Conservation (phyloP, 1,284 basidiomycete genomes). For the Rhodotorula sp. region DNA sequence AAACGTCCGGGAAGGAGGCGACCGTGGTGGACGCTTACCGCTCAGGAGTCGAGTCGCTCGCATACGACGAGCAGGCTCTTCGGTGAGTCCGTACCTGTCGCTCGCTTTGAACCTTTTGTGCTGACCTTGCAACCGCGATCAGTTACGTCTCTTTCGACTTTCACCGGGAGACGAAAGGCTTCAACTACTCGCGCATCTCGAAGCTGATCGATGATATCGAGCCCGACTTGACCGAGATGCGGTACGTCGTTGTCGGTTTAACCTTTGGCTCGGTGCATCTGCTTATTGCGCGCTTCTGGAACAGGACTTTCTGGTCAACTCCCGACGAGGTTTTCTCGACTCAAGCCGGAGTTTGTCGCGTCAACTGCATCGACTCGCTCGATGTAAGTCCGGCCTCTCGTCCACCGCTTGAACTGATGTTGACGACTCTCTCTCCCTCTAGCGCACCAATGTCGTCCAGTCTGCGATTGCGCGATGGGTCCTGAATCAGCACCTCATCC, state of each 20-base stretch:
- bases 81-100: constrained; percentile 56
- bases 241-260: constrained; percentile 52
- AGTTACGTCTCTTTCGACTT: constrained; percentile 55
- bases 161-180: constrained; percentile 83
- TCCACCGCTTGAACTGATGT: too few relatives aligned
- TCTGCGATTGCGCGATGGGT: constrained; percentile 86
- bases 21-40: constrained; percentile 74
- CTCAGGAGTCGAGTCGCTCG: constrained; percentile 64
- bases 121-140: neutral
- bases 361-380: constrained; percentile 83
- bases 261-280: neutral
- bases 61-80: constrained; percentile 48
- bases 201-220: constrained; percentile 71
- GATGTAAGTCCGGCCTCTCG: constrained; percentile 15
- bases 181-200: constrained; percentile 90
- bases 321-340: constrained; percentile 68
- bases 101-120: constrained; percentile 14
- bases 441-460: constrained; percentile 82
- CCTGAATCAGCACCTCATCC: constrained; percentile 74
- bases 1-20: constrained; percentile 84
- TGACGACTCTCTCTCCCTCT: constrained; percentile 55
- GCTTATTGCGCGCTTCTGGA: neutral
- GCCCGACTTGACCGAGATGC: constrained; percentile 71
- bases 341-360: constrained; percentile 78
- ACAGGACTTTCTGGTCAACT: constrained; percentile 81